Conservation (phyloP, 2,329 filamentous ascomycete genomes). For the Neocatenulostroma microsporum region DNA sequence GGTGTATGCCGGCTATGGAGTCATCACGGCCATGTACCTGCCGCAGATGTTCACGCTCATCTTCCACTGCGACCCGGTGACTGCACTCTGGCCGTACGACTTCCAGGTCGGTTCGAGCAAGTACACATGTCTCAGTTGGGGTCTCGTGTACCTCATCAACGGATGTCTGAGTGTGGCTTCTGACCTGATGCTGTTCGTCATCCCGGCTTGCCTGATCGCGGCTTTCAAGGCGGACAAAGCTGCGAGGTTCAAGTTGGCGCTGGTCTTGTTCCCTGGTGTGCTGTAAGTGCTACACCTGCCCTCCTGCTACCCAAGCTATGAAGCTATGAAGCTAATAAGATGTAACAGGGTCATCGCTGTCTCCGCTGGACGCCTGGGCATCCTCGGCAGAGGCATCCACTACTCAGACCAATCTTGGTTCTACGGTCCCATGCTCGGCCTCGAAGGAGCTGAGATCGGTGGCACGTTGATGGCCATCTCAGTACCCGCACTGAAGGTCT, state of each 20-base stretch:
- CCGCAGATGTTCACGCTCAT: constrained; percentile 47
- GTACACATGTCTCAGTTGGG: constrained; percentile 45
- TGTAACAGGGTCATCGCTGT: constrained; percentile 3
- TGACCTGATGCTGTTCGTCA: constrained; percentile 44
- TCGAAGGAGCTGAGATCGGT: constrained; percentile 47
- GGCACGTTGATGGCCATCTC: constrained; percentile 45
- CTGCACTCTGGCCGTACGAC: constrained; percentile 45
- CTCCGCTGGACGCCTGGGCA: constrained; percentile 3
- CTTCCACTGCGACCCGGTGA: constrained; percentile 33
- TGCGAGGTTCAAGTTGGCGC: constrained; percentile 33
- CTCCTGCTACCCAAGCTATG: background rate
- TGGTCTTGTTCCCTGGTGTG: constrained; percentile 44
- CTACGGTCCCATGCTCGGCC: constrained; percentile 44
- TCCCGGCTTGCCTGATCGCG: constrained; percentile 28
- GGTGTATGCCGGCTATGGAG: constrained; percentile 27
- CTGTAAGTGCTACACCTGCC: constrained; percentile 14
- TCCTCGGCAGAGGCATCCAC: constrained; percentile 2
- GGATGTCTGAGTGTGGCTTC: constrained; percentile 35
- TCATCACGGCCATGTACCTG: constrained; percentile 35
- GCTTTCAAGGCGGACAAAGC: constrained; percentile 1
- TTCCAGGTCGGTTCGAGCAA: constrained; percentile 36
- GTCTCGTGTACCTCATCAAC: constrained; percentile 45
- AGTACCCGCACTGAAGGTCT: constrained; percentile 39
- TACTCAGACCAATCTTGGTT: constrained; percentile 41
- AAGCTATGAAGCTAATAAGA: too few species aligned